Evolutionary conservation across 495 filamentous ascomycete species (phyloP).

Genomic region (Penicillium chermesinum): DNA sequence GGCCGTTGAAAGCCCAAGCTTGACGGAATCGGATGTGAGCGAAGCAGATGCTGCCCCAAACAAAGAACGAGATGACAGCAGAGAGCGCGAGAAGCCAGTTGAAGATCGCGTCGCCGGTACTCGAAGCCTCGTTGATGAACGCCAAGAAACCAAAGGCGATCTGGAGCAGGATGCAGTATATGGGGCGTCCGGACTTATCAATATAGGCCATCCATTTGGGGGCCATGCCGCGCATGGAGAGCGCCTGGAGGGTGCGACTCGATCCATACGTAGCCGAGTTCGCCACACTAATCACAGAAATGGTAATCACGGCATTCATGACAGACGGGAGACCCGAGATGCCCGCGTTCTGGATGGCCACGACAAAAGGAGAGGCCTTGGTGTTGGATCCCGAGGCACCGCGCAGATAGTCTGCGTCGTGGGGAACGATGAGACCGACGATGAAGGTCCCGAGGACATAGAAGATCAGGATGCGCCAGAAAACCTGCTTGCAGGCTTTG

Average conservation of each 20-base stretch:
- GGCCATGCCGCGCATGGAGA: conserved; percentile 52
- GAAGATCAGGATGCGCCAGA: conserved; percentile 71
- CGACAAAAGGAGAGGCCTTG: conserved; percentile 68
- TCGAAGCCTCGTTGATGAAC: conserved; percentile 45
- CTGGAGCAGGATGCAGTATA: conserved; percentile 48
- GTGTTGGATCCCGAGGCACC: conserved; percentile 41
- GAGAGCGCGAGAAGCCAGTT: conserved; percentile 66
- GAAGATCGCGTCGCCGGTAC: conserved; percentile 37
- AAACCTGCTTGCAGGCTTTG: conserved; percentile 66
- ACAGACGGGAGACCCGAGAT: conserved; percentile 62
- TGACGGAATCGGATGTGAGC: conserved; percentile 71
- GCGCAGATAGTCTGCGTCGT: conserved; percentile 42
- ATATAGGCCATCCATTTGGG: conserved; percentile 54
- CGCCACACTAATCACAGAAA: conserved; percentile 62
- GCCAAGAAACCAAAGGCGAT: conserved; percentile 51
- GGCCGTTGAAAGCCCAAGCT: conserved; percentile 52
- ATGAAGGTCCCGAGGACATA: conserved; percentile 71
- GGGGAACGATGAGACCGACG: conserved; percentile 65
- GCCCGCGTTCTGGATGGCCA: conserved; percentile 63
- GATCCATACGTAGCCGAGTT: conserved; percentile 60
- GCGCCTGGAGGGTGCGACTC: conserved; percentile 59
- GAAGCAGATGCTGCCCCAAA: conserved; percentile 66
- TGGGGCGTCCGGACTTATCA: conserved; percentile 53
- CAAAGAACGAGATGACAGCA: conserved; percentile 62
- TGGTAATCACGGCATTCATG: conserved; percentile 69